These are phyloP conservation scores for Isatis tinctoria DNA, from an alignment of 345 rosid genomes.

Conservation along the genomic window DNA sequence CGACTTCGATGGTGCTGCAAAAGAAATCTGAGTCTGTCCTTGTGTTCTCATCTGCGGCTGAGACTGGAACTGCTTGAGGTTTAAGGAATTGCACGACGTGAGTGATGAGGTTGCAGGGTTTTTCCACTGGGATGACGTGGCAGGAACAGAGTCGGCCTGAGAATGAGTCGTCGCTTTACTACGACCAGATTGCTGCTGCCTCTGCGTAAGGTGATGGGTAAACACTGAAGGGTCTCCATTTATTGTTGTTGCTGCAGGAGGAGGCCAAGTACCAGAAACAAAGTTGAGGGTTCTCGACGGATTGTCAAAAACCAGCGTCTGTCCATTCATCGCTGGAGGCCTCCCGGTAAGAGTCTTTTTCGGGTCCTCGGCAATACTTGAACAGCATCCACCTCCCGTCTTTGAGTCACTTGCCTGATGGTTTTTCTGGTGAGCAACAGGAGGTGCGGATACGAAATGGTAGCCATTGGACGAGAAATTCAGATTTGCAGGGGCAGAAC, in stretches of 20 bases:
- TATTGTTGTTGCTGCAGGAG: conserved; percentile 23
- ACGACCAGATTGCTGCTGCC: conserved; percentile 37
- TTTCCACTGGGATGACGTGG: conserved; percentile 39
- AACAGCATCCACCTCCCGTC: conserved; percentile 31
- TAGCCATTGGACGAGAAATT: conserved; percentile 49
- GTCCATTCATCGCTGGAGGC: conserved; percentile 32
- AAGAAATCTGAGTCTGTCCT: conserved; percentile 50
- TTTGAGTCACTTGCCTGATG: conserved; percentile 44
- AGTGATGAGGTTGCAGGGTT: conserved; percentile 27
- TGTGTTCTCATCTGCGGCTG: conserved; percentile 42
- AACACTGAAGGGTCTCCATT: conserved; percentile 27
- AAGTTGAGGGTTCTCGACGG: conserved; percentile 47
- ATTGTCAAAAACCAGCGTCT: conserved; percentile 48
- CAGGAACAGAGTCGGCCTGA: conserved; percentile 26
- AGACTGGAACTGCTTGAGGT: conserved; percentile 33
- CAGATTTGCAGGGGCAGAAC: conserved; percentile 38
- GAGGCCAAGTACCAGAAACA: conserved; percentile 49
- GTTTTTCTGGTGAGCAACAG: conserved; percentile 35
- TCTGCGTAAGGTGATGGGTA: conserved; percentile 35
- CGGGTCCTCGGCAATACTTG: conserved; percentile 34
- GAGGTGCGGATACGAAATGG: conserved; percentile 37
- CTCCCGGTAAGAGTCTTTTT: conserved; percentile 36
- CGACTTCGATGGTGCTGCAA: conserved; percentile 37
- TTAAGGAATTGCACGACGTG: conserved; percentile 21
- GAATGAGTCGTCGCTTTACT: conserved; percentile 31